Conservation (phyloP, 768 basidiomycete species). For the Tubosaeta sp. region DNA sequence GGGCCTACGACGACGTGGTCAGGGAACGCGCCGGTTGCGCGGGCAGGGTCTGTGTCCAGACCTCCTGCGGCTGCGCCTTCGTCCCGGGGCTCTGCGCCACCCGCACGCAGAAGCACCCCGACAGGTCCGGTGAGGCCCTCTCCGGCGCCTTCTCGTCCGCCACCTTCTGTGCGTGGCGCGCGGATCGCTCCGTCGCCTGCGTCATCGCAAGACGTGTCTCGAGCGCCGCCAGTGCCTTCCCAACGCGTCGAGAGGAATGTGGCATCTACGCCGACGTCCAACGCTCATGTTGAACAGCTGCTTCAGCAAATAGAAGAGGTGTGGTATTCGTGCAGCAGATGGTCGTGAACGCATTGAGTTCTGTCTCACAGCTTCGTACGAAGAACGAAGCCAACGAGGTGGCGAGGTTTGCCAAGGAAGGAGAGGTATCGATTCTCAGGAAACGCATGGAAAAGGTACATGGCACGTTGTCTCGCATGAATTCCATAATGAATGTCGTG, state of each 20-base stretch:
- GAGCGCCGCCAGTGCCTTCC: conserved; percentile 10
- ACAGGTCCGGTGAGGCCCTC: conserved; percentile 7
- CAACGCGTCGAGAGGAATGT: conserved; percentile 6
- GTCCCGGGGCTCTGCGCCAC: conserved; percentile 13
- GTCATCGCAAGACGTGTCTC: conserved; percentile 19
- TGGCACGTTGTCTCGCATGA: background rate
- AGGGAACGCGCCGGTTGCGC: conserved; percentile 9
- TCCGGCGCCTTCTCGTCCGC: conserved; percentile 9
- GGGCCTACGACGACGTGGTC: conserved; percentile 11
- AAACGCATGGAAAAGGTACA: conserved; percentile 64
- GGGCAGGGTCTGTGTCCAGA: conserved; percentile 7
- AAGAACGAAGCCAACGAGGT: conserved; percentile 43
- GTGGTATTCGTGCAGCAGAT: conserved; percentile 12
- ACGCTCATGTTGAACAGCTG: conserved; percentile 16
- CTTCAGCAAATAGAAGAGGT: conserved; percentile 47
- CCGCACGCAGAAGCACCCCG: conserved; percentile 8
- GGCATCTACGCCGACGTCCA: conserved; percentile 1
- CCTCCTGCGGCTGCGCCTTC: conserved; percentile 5
- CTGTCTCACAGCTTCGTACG: conserved; percentile 41
- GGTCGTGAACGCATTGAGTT: conserved; percentile 8
- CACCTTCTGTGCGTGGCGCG: conserved; percentile 14
- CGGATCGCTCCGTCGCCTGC: conserved; percentile 9
- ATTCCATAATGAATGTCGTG: background rate
- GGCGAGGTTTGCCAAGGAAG: conserved; percentile 56
- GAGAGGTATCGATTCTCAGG: conserved; percentile 66